Conservation (phyloP, 2,329 filamentous ascomycete species). For the Catunica adiposa region DNA sequence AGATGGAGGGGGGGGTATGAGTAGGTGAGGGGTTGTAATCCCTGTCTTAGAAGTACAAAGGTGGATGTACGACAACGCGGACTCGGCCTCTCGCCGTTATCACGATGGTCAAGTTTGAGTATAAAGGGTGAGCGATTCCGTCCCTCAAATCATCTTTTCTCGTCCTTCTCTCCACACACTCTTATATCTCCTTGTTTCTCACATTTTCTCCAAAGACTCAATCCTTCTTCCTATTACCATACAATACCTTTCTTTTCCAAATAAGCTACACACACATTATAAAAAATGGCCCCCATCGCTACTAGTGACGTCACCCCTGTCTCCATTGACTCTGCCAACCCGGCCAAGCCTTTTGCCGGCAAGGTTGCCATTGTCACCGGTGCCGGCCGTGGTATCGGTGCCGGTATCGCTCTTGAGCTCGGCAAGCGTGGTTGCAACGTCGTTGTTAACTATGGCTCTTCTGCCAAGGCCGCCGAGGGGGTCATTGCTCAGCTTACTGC, state of each 20-base stretch:
- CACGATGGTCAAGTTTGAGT: neutral
- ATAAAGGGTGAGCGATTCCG: neutral
- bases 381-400: conserved; percentile 48
- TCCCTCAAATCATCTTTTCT: neutral
- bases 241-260: neutral
- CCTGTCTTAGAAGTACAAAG: neutral
- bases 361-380: conserved; percentile 48
- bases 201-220: neutral
- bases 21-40: neutral
- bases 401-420: conserved; percentile 50
- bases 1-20: too few relatives aligned
- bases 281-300: conserved; percentile 15
- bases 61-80: neutral
- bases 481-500: conserved; percentile 37
- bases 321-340: conserved; percentile 17
- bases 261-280: neutral
- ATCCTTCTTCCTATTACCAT: too few relatives aligned
- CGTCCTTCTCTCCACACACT: neutral
- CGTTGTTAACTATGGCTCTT: conserved; percentile 50
- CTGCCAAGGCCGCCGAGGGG: conserved; percentile 36
- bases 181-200: neutral
- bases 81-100: neutral
- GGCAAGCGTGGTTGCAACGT: conserved; percentile 47
- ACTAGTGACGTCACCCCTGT: conserved; percentile 13
- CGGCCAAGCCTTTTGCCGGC: conserved; percentile 27